Percentiles rank a stretch among this genome's conserved stretches.
phyloP scores from a whole-genome alignment of 148 eudicot genomes.

The Dysphania ambrosioides region DNA sequence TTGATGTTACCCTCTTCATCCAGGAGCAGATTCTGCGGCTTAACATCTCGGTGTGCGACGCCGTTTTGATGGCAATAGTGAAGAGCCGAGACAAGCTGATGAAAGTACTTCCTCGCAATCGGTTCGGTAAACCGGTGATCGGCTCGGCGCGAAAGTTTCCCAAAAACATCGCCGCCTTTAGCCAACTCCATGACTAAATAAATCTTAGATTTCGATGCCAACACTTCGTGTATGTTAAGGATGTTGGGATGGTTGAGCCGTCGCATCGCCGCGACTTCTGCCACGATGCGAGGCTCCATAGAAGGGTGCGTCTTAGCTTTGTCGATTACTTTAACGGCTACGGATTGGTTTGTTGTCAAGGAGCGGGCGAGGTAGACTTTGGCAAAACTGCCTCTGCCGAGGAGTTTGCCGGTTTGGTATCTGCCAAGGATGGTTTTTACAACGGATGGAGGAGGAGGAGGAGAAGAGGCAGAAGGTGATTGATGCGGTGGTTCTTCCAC shows the following conservation, averaged over 20 bases:
- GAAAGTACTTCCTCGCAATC: constrained; percentile 49
- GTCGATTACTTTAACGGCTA: constrained; percentile 67
- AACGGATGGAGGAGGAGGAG: constrained; percentile 5
- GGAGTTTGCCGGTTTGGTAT: constrained; percentile 42
- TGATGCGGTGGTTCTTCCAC: constrained; percentile 26
- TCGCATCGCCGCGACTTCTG: constrained; percentile 77
- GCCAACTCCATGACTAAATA: constrained; percentile 84
- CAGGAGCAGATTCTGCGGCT: constrained; percentile 70
- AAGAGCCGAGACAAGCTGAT: constrained; percentile 60
- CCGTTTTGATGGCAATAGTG: constrained; percentile 68
- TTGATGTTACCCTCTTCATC: constrained; percentile 47
- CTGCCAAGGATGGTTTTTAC: constrained; percentile 41
- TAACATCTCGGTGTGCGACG: constrained; percentile 68
- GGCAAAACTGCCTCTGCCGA: constrained; percentile 81
- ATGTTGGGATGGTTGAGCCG: constrained; percentile 71
- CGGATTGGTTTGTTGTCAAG: constrained; percentile 23
- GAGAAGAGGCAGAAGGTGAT: constrained; percentile 12
- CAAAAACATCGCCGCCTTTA: constrained; percentile 61
- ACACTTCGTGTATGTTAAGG: constrained; percentile 60
- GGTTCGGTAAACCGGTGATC: constrained; percentile 54
- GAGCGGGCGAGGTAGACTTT: constrained; percentile 59
- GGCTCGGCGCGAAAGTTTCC: constrained; percentile 37
- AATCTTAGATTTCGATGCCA: constrained; percentile 63
- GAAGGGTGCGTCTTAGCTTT: constrained; percentile 43
- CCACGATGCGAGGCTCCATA: constrained; percentile 49